A percentile compares a stretch with the other conserved stretches of the same genome.
These are phyloP conservation scores for Calonectria pteridis DNA, from an alignment of 2,329 filamentous ascomycete species.

Conservation along the genomic window DNA sequence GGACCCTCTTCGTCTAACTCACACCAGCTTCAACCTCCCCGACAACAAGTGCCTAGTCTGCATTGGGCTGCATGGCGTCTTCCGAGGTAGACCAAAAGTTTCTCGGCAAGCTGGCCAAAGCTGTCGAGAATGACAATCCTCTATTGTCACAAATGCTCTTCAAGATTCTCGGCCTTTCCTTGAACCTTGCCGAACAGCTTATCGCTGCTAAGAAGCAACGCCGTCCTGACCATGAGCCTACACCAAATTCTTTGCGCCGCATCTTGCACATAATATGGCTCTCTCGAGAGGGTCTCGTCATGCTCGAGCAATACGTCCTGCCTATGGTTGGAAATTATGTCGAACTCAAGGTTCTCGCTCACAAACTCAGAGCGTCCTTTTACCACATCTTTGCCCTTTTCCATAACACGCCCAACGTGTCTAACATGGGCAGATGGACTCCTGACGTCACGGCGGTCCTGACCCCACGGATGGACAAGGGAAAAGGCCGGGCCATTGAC, in stretches of 20 bases:
- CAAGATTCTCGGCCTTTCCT: constrained; percentile 90
- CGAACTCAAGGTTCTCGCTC: constrained; percentile 89
- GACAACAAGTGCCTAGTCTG: constrained; percentile 15
- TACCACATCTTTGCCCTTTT: constrained; percentile 98
- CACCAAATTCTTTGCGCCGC: constrained; percentile 84
- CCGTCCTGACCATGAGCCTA: constrained; percentile 81
- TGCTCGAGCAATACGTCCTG: constrained; percentile 88
- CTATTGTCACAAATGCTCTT: constrained; percentile 86
- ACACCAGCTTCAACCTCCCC: constrained; percentile 21
- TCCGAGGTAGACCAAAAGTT: constrained; percentile 98
- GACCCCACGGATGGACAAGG: constrained; percentile 57
- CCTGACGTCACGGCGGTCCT: constrained; percentile 58
- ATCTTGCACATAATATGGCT: constrained; percentile 95
- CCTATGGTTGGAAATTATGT: constrained; percentile 83
- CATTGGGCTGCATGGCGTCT: constrained; percentile 79
- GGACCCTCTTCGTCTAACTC: constrained; percentile 34
- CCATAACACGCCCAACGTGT: constrained; percentile 88
- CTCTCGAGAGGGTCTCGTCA: constrained; percentile 87
- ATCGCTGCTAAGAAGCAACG: constrained; percentile 86
- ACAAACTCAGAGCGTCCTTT: constrained; percentile 93
- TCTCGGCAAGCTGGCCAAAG: constrained; percentile 87
- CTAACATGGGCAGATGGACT: constrained; percentile 67
- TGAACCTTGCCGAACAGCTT: constrained; percentile 87
- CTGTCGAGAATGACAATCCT: constrained; percentile 81
- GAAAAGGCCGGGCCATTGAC: constrained; percentile 62